Evolutionary conservation across 768 basidiomycete species (phyloP).

Genomic region (Kwoniella newhampshirensis): DNA sequence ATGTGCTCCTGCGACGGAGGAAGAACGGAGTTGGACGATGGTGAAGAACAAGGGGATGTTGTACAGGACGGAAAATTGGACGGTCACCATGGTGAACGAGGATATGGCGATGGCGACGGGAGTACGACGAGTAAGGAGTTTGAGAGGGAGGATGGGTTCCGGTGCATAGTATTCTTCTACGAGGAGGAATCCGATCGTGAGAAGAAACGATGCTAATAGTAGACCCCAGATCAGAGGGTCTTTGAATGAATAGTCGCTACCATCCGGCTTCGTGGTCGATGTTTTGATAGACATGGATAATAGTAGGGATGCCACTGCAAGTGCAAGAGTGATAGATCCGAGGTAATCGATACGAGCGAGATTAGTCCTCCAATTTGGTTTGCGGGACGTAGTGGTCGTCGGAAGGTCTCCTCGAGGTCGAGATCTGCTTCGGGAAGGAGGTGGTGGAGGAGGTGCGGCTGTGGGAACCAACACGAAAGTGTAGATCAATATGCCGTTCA

Average conservation of each 20-base stretch:
- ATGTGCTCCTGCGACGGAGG: constrained; percentile 74
- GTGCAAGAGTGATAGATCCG: constrained; percentile 45
- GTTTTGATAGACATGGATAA: constrained; percentile 51
- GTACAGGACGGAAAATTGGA: constrained; percentile 60
- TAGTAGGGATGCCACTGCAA: constrained; percentile 42
- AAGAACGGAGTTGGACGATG: constrained; percentile 68
- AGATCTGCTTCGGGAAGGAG: background rate
- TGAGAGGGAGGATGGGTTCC: constrained; percentile 88
- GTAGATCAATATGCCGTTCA: constrained; percentile 5
- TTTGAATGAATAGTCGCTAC: constrained; percentile 65
- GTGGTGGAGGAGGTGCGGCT: background rate
- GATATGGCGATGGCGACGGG: constrained; percentile 76
- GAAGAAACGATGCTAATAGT: constrained; percentile 62
- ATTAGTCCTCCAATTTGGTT: constrained; percentile 18
- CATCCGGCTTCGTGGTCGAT: constrained; percentile 58
- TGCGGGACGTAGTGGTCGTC: background rate
- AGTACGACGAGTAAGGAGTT: constrained; percentile 71
- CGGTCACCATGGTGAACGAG: constrained; percentile 61
- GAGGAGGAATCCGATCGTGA: constrained; percentile 64
- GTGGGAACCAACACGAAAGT: constrained; percentile 11
- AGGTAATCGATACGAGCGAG: constrained; percentile 45
- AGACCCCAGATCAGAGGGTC: constrained; percentile 69
- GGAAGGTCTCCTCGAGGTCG: background rate
- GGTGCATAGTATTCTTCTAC: constrained; percentile 76
- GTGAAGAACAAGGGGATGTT: constrained; percentile 88